Percentiles rank a stretch among this genome's conserved stretches.
Conservation (phyloP, 1,284 basidiomycete genomes). For the Vanrija sp. region DNA sequence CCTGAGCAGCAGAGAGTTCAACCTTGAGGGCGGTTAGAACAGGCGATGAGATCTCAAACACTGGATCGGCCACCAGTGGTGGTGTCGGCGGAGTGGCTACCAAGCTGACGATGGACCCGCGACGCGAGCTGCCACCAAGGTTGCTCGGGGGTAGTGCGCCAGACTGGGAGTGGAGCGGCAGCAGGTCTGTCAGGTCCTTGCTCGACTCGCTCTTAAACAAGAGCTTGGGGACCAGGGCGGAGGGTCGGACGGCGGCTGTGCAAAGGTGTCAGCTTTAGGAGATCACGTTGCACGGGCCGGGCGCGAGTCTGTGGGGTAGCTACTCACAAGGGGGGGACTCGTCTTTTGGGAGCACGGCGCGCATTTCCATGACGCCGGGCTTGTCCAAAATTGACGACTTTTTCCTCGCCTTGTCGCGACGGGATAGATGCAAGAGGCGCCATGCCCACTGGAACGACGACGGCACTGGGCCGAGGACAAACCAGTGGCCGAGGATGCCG, state of each 20-base stretch:
- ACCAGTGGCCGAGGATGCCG: slow-evolving; percentile 43
- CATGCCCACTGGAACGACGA: slow-evolving; percentile 33
- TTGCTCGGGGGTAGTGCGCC: slow-evolving; percentile 23
- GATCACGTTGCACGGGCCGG: no score
- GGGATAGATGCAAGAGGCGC: slow-evolving; percentile 18
- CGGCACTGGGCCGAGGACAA: slow-evolving; percentile 34
- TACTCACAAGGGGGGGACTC: slow-evolving; percentile 20
- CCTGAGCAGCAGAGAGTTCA: slow-evolving; percentile 68
- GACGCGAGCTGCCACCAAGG: slow-evolving; percentile 23
- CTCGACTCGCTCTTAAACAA: slow-evolving; percentile 18
- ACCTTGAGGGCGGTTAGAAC: slow-evolving; percentile 68
- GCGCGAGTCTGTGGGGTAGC: no score
- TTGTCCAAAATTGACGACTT: slow-evolving; percentile 28
- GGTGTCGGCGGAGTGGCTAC: slow-evolving; percentile 25
- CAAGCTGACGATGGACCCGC: slow-evolving; percentile 31
- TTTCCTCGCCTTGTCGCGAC: slow-evolving; percentile 38
- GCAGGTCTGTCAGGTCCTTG: slow-evolving; percentile 25
- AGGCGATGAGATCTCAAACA: slow-evolving; percentile 53
- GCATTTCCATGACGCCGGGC: slow-evolving; percentile 40
- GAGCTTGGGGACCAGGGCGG: slow-evolving; percentile 15
- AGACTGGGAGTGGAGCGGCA: slow-evolving; percentile 42
- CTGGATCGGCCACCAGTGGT: slow-evolving; percentile 27
- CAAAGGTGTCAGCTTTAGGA: no score
- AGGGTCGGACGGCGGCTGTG: neutral
- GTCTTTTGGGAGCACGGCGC: slow-evolving; percentile 36